These are phyloP conservation scores for Tulasnella sp. DNA, from an alignment of 768 basidiomycete genomes.

Conservation along the genomic window DNA sequence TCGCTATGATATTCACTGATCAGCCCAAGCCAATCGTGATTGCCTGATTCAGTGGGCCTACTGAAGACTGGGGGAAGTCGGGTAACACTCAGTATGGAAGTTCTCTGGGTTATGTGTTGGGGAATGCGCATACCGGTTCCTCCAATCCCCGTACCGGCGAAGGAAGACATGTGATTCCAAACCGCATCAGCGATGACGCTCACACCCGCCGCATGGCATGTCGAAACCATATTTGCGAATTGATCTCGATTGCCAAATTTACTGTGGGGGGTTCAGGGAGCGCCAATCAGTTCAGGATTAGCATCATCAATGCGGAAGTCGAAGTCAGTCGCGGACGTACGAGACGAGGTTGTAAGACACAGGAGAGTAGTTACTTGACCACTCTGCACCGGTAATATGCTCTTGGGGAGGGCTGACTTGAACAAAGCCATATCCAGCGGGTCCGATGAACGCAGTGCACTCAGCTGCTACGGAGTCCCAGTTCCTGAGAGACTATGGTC, in stretches of 20 bases:
- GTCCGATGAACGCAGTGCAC: conserved; percentile 17
- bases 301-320: too few species aligned
- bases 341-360: conserved; percentile 18
- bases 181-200: conserved; percentile 18
- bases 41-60: background rate
- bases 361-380: conserved; percentile 20
- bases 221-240: conserved; percentile 15
- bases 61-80: background rate
- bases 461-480: conserved; percentile 18
- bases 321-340: too few species aligned
- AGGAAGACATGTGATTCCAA: conserved; percentile 23
- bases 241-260: conserved; percentile 18
- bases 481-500: conserved; percentile 8
- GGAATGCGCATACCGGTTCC: conserved; percentile 15
- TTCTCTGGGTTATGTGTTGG: conserved; percentile 3
- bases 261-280: too few species aligned
- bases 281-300: too few species aligned
- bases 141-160: conserved; percentile 19
- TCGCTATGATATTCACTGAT: conserved; percentile 11
- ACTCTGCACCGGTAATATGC: conserved; percentile 15
- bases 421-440: conserved; percentile 20
- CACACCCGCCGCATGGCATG: conserved; percentile 18
- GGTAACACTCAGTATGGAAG: conserved; percentile 11
- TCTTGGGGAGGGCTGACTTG: conserved; percentile 17
- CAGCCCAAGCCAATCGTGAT: too few species aligned